Conservation (phyloP, 495 filamentous ascomycete genomes). For the Lentithecium fluviatile region DNA sequence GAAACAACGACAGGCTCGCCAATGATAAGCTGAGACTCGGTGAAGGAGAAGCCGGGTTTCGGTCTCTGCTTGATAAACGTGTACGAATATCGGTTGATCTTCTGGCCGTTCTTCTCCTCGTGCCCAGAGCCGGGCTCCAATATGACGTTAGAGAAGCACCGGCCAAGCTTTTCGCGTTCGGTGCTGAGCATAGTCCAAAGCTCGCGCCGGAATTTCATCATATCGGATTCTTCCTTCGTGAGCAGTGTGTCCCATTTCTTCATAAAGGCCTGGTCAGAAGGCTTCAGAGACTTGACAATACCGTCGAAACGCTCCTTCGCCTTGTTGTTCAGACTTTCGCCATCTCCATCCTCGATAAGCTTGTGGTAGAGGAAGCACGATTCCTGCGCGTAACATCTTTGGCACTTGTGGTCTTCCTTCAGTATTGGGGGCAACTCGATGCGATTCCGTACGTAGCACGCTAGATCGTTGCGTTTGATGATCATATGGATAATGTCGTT, state of each 20-base stretch:
- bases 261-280: conserved; percentile 77
- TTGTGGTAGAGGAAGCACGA: conserved; percentile 94
- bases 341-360: conserved; percentile 78
- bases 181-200: conserved; percentile 92
- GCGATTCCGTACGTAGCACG: conserved; percentile 77
- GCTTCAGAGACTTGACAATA: conserved; percentile 69
- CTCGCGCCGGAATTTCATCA: conserved; percentile 78
- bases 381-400: conserved; percentile 80
- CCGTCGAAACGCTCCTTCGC: conserved; percentile 73
- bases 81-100: conserved; percentile 89
- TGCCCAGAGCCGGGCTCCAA: conserved; percentile 73
- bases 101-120: conserved; percentile 64
- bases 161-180: conserved; percentile 81
- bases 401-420: conserved; percentile 71
- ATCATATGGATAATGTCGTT: conserved; percentile 93
- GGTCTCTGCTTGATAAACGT: conserved; percentile 68
- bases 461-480: conserved; percentile 88
- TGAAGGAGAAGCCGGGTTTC: conserved; percentile 66
- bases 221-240: conserved; percentile 89
- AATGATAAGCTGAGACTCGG: conserved; percentile 83
- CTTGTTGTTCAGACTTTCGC: conserved; percentile 64
- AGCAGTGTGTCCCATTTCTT: conserved; percentile 89
- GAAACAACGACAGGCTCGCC: conserved; percentile 96
- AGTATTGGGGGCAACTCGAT: conserved; percentile 82
- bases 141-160: conserved; percentile 71